Evolutionary conservation across 306 rosid species (phyloP).

Genomic region (Prunus kanzakura): DNA sequence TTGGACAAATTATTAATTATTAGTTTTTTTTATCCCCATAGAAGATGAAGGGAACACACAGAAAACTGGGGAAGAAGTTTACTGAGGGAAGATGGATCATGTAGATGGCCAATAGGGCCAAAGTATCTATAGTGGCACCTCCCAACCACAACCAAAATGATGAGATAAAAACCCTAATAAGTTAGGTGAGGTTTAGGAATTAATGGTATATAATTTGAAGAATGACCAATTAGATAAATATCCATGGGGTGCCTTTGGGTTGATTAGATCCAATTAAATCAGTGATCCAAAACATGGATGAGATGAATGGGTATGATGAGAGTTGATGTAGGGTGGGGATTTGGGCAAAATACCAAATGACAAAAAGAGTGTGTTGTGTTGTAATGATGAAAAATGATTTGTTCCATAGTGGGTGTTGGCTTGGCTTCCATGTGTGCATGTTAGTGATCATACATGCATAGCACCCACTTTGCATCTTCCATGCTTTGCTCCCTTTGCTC

Average conservation of each 20-base stretch:
- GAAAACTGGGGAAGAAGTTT: not conserved
- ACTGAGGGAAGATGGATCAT: not conserved
- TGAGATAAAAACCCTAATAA: not conserved
- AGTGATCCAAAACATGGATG: conserved; percentile 15
- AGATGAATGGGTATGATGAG: conserved; percentile 32
- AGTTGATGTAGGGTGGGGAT: conserved; percentile 49
- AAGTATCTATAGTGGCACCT: not conserved
- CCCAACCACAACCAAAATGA: not conserved
- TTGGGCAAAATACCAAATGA: conserved; percentile 30
- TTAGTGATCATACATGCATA: conserved; percentile 28
- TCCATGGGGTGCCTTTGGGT: not conserved
- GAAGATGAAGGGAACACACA: not conserved
- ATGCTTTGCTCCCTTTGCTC: conserved; percentile 32
- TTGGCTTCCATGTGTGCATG: conserved; percentile 67
- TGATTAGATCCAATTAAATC: no score
- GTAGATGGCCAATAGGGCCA: not conserved
- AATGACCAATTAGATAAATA: not conserved
- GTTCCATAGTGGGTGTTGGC: conserved; percentile 50
- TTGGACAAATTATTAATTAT: not conserved
- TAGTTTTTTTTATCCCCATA: no score
- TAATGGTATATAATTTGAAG: not conserved
- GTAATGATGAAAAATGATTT: conserved; percentile 57
- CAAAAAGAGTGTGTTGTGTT: conserved; percentile 50
- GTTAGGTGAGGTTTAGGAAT: not conserved
- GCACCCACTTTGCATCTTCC: conserved; percentile 29